phyloP scores from a whole-genome alignment of 2,329 filamentous ascomycete species.

The Phyllosticta citriasiana region DNA sequence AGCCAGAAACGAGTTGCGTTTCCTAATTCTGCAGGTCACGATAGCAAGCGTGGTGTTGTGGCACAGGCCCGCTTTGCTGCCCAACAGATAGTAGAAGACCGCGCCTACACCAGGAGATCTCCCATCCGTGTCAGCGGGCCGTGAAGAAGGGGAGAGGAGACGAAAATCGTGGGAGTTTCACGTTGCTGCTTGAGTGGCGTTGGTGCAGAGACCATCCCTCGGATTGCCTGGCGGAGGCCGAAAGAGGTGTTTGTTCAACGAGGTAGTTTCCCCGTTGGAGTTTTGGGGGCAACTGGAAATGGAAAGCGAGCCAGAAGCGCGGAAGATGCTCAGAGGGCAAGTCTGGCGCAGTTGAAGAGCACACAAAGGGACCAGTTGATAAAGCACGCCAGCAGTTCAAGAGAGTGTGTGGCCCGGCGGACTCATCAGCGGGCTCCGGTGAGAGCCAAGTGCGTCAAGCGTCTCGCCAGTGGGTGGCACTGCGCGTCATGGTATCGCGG shows the following conservation, averaged over 20 bases:
- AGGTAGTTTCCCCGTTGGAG: background rate
- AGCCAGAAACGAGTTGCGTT: background rate
- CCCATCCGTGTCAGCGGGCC: background rate
- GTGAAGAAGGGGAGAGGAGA: background rate
- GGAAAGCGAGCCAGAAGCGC: background rate
- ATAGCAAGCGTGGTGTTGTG: background rate
- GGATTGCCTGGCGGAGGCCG: background rate
- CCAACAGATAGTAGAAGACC: background rate
- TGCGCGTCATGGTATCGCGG: slow-evolving; percentile 3
- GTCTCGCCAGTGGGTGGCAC: background rate
- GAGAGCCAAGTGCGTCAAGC: background rate
- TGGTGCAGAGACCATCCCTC: background rate
- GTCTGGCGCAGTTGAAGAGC: background rate
- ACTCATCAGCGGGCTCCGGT: background rate
- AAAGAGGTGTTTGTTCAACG: background rate
- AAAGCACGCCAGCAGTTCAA: background rate
- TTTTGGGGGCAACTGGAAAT: background rate
- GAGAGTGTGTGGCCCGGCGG: background rate
- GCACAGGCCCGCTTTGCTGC: background rate
- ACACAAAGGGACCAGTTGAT: background rate
- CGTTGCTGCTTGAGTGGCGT: background rate
- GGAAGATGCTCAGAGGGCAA: background rate
- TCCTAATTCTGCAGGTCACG: background rate
- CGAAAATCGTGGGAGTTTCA: background rate
- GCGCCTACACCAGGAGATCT: background rate